Evolutionary conservation across 441 rosid genomes (phyloP).

Genomic region (Erodium trifolium): DNA sequence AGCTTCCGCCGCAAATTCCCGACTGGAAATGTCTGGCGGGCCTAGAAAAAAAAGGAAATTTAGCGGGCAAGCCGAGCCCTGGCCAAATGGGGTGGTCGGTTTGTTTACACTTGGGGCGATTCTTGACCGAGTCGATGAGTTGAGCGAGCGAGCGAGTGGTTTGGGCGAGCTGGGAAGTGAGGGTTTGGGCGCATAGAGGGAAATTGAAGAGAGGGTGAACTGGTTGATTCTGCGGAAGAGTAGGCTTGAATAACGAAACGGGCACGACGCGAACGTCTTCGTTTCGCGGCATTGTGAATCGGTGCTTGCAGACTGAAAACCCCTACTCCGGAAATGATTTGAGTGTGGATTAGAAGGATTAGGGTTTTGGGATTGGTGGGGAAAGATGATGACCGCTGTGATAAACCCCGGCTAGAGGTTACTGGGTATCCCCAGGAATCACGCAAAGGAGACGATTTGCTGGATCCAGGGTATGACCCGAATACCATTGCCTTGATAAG

Average conservation of each 20-base stretch:
- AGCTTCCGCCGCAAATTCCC: constrained; percentile 11
- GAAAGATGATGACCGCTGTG: background rate
- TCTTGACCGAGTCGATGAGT: constrained; percentile 31
- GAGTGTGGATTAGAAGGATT: background rate
- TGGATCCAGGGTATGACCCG: too few species aligned
- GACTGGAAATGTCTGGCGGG: constrained; percentile 8
- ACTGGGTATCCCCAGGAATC: background rate
- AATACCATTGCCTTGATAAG: too few species aligned
- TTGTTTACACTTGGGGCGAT: constrained; percentile 20
- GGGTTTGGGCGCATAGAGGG: constrained; percentile 22
- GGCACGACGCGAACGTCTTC: constrained; percentile 37
- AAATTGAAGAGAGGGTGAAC: constrained; percentile 8
- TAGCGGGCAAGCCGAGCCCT: constrained; percentile 4
- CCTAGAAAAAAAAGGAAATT: background rate
- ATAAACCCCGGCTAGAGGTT: background rate
- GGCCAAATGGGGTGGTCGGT: constrained; percentile 12
- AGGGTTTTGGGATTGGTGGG: background rate
- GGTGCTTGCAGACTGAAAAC: background rate
- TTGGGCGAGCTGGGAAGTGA: constrained; percentile 29
- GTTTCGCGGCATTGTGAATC: constrained; percentile 32
- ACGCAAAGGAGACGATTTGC: background rate
- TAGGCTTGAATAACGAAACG: too few species aligned
- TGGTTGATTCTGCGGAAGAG: constrained; percentile 18
- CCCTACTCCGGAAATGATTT: background rate
- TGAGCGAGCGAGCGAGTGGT: constrained; percentile 34